A percentile compares a stretch with the other conserved stretches of the same genome.
These are phyloP conservation scores for Urostyla sp. DNA, from an alignment of 73 alveolate species.

Conservation along the genomic window DNA sequence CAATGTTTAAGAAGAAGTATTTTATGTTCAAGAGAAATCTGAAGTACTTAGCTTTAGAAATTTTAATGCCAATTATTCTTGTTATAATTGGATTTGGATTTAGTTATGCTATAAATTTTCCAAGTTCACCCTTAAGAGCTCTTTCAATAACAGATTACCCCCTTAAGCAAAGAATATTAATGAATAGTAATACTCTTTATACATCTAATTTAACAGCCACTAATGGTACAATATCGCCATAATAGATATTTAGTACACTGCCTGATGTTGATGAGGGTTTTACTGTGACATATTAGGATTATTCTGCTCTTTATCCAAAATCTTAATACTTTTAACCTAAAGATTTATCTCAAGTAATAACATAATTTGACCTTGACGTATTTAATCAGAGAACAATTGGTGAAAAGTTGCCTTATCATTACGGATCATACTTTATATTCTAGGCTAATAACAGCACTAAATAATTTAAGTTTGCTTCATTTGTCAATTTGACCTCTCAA, in stretches of 20 bases:
- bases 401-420: conserved; percentile 7
- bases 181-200: background rate
- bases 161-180: conserved; percentile 2
- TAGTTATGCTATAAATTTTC: no score
- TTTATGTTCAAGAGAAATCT: conserved; percentile 79
- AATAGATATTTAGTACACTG: no score
- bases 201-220: no score
- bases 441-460: conserved; percentile 59
- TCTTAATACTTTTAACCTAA: background rate
- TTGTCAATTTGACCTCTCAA: conserved; percentile 54
- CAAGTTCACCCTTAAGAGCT: background rate
- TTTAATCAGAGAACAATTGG: conserved; percentile 23
- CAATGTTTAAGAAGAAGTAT: conserved; percentile 82
- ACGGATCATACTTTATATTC: conserved; percentile 27
- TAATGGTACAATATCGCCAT: no score
- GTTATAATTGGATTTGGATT: conserved; percentile 84
- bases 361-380: background rate
- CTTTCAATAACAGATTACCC: conserved; percentile 21
- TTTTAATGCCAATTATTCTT: conserved; percentile 85
- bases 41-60: conserved; percentile 83
- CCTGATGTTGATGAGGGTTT: no score
- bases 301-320: no score
- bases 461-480: conserved; percentile 47
- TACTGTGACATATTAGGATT: no score
- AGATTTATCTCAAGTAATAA: background rate